Conservation (phyloP, 1,284 basidiomycete genomes). For the Clitocybe nebularis region DNA sequence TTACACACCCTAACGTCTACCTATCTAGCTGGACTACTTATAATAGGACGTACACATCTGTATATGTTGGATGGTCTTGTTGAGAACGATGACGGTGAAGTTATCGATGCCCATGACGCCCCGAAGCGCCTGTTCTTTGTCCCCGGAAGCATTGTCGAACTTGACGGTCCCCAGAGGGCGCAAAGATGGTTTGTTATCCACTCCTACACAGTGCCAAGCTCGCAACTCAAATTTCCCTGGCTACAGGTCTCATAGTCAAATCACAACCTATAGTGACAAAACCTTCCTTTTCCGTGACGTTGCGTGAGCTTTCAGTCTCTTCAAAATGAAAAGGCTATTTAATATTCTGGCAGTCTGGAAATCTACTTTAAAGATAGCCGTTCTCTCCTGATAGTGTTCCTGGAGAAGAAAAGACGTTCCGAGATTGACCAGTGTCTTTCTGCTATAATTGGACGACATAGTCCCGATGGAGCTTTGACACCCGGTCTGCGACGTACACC, state of each 20-base stretch:
- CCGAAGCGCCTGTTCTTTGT: constrained; percentile 81
- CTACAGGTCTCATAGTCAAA: constrained; percentile 79
- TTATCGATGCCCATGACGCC: constrained; percentile 86
- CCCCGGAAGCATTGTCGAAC: constrained; percentile 78
- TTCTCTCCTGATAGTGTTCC: constrained; percentile 77
- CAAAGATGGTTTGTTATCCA: constrained; percentile 63
- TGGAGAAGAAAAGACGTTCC: constrained; percentile 63
- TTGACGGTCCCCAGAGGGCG: constrained; percentile 73
- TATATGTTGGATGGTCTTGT: constrained; percentile 95
- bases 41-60: constrained; percentile 80
- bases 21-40: constrained; percentile 73
- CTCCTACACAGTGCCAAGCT: not conserved
- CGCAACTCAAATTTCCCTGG: constrained; percentile 7
- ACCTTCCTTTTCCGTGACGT: constrained; percentile 89
- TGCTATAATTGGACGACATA: constrained; percentile 38
- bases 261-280: constrained; percentile 76
- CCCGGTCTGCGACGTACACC: constrained; percentile 52
- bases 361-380: constrained; percentile 88
- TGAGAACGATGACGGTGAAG: constrained; percentile 82
- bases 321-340: too few species aligned
- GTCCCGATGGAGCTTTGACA: constrained; percentile 35
- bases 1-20: constrained; percentile 1
- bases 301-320: constrained; percentile 51
- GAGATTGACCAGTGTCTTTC: constrained; percentile 63
- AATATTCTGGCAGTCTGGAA: constrained; percentile 56